Evolutionary conservation across 2,329 filamentous ascomycete species (phyloP).

Genomic region (Cordyceps militaris): DNA sequence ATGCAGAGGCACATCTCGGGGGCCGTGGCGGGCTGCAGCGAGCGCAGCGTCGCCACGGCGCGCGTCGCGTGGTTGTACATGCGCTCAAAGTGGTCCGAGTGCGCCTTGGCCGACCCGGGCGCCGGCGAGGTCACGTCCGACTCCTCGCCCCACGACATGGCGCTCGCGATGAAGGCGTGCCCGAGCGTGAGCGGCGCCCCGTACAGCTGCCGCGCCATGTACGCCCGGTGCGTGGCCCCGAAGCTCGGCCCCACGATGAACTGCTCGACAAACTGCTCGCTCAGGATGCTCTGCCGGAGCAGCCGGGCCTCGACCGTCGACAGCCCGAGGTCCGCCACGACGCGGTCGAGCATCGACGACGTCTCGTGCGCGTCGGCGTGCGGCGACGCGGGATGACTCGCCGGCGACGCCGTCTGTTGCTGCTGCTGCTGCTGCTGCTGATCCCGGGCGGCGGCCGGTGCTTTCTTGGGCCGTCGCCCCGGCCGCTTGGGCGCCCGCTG

Average conservation of each 20-base stretch:
- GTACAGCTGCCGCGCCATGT: slow-evolving; percentile 16
- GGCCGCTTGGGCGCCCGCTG: slow-evolving; percentile 15
- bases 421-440: no score
- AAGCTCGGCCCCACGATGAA: slow-evolving; percentile 20
- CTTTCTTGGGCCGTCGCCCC: slow-evolving; percentile 11
- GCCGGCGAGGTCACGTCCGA: background rate
- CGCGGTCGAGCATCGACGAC: background rate
- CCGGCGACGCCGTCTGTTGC: no score
- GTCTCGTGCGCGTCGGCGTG: background rate
- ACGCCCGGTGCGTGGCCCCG: slow-evolving; percentile 14
- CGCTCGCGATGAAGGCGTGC: slow-evolving; percentile 18
- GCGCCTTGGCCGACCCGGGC: background rate
- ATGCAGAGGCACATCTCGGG: slow-evolving; percentile 17
- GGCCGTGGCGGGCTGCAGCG: slow-evolving; percentile 12
- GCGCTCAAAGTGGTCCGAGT: background rate
- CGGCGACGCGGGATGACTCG: no score
- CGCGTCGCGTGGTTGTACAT: slow-evolving; percentile 17
- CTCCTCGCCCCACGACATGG: slow-evolving; percentile 12
- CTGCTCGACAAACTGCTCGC: slow-evolving; percentile 14
- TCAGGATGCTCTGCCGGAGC: slow-evolving; percentile 14
- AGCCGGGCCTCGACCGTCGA: background rate
- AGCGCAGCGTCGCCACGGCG: slow-evolving; percentile 16
- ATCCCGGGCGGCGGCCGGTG: background rate
- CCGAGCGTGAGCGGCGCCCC: slow-evolving; percentile 10
- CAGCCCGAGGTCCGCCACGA: background rate